Base-by-base conservation (phyloP, 1,284 basidiomycete species). In the Mycena citricolor region DNA sequence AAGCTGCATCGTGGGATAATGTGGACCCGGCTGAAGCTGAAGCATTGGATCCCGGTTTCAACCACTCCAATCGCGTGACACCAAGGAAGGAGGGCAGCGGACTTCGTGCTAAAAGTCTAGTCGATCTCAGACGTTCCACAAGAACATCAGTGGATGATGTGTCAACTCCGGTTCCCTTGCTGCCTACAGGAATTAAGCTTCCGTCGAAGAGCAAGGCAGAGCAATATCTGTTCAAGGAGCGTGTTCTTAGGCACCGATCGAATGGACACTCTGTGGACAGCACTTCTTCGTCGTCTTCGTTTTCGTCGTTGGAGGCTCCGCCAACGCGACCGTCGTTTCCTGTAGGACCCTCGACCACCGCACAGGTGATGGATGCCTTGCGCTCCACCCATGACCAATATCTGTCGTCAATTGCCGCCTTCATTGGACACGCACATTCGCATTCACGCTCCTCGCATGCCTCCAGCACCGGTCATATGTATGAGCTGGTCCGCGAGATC, bases 381-480 rank as follows among this genome's bases (percentile, higher is more conserved):
- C 81, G 84, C 16, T 65, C 73, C 40, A 89, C 90, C 8, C 91
- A 95, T 62, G 92, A 95, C 59, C 82, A 88, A 48, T 87, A 97
- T 53, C 73, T 97, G 6, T 95, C 92, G 4, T 90, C 91, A 13
- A 92, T 97, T 57, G 94, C 95, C 10, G 94, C 94, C 3, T 94
- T 99, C 64, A 95, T 99, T 57, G 94, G 94, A 1, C 94, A 97
- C 59, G 89, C 93, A 1, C 94, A 99, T 61, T 90, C 90, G 12
- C 91, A 98, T 69, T 86, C 90, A 14, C 83, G 89, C 40, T 74
- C 81, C 19, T 89, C 89, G 14, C 92, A 97, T 64, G 90, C 94
- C 0, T 91, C 92, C 7, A 90, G 85, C 51, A 95, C 92, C 26
- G 93, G 92, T 0, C 87, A 94, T 56, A 78, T 98, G 62, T 94